These are phyloP conservation scores for Zoysia matrella DNA, from an alignment of 202 grass and related monocot species.

Conservation along the genomic window DNA sequence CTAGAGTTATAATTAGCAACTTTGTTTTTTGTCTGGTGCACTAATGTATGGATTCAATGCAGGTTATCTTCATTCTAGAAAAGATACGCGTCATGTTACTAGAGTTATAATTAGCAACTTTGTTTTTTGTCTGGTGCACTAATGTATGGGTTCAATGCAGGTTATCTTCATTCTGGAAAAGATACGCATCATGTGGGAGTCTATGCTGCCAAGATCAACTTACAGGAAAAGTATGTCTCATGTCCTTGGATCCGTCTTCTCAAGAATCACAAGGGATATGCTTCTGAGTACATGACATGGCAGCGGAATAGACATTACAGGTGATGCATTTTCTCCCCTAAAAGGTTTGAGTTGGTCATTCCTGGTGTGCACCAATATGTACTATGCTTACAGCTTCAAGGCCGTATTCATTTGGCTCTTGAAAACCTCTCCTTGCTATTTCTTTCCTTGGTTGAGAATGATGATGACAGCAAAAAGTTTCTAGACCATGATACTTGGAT, in stretches of 20 bases:
- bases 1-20: background rate
- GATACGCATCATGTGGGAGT: constrained; percentile 80
- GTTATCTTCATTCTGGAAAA: constrained; percentile 81
- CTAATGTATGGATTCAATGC: constrained; percentile 39
- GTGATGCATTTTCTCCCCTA: constrained; percentile 46
- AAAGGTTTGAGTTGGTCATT: constrained; percentile 28
- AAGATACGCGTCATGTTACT: background rate
- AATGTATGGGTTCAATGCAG: constrained; percentile 49
- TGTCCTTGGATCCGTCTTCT: constrained; percentile 82
- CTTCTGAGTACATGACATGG: constrained; percentile 93
- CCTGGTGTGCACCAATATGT: constrained; percentile 42
- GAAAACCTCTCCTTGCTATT: constrained; percentile 87
- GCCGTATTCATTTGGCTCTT: constrained; percentile 86
- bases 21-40: background rate
- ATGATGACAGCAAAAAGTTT: constrained; percentile 47
- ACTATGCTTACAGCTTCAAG: constrained; percentile 75
- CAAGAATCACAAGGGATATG: constrained; percentile 89
- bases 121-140: constrained; percentile 11
- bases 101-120: background rate
- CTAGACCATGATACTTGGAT: constrained; percentile 59
- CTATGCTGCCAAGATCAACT: constrained; percentile 63
- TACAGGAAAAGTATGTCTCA: constrained; percentile 83
- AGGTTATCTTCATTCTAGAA: constrained; percentile 84
- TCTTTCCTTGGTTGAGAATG: constrained; percentile 63
- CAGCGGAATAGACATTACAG: constrained; percentile 94